Conservation (phyloP, 148 eudicot species). For the Bassia scoparia region DNA sequence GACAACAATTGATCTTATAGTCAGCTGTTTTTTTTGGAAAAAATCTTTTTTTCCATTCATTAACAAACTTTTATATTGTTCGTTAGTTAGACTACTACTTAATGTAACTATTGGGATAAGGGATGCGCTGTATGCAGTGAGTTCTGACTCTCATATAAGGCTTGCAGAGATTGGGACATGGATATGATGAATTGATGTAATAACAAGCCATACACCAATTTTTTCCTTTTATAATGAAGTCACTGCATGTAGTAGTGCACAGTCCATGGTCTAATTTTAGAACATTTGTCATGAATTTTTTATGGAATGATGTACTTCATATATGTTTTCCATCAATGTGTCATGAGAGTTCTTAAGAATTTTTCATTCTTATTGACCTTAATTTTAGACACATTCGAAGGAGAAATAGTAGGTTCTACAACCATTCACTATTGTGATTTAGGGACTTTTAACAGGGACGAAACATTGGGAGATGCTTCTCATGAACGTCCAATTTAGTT, state of each 20-base stretch:
- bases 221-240: neutral
- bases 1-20: conserved; percentile 81
- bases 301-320: too few relatives aligned
- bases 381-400: neutral
- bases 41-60: neutral
- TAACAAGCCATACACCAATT: neutral
- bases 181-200: neutral
- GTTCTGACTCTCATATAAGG: neutral
- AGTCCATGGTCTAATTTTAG: neutral
- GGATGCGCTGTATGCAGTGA: neutral
- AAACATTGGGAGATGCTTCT: neutral
- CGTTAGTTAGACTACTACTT: neutral
- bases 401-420: neutral
- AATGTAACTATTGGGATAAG: neutral
- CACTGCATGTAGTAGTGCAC: neutral
- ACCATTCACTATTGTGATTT: neutral
- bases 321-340: too few relatives aligned
- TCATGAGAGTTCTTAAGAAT: neutral
- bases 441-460: neutral
- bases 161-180: neutral
- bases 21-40: conserved; percentile 18
- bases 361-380: neutral
- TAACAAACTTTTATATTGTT: neutral
- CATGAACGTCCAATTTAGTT: neutral
- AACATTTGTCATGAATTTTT: too few relatives aligned